Evolutionary conservation across 352 stramenopile genomes (phyloP).

Genomic region (Lagenidium giganteum): DNA sequence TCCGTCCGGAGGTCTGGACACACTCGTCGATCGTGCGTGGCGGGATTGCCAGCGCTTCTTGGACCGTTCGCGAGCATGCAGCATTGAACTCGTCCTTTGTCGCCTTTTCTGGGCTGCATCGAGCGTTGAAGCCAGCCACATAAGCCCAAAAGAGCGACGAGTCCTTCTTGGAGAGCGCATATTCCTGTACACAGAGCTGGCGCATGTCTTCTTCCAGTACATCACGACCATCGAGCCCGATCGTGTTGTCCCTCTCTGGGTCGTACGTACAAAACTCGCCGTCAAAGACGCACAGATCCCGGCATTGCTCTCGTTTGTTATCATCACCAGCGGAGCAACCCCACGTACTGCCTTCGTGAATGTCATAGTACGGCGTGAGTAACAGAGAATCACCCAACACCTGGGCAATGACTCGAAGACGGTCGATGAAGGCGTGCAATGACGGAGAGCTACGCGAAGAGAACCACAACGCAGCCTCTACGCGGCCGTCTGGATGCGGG

Average conservation of each 20-base stretch:
- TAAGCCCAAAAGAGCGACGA: constrained; percentile 22
- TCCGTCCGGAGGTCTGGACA: background rate
- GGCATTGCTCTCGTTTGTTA: constrained; percentile 5
- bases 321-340: constrained; percentile 6
- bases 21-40: constrained; percentile 6
- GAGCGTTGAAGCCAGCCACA: constrained; percentile 12
- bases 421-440: constrained; percentile 14
- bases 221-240: constrained; percentile 23
- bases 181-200: constrained; percentile 20
- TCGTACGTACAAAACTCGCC: constrained; percentile 26
- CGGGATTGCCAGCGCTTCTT: constrained; percentile 3
- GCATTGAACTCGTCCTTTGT: constrained; percentile 10
- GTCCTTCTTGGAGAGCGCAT: constrained; percentile 6
- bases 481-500: constrained; percentile 10
- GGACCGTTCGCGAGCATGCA: constrained; percentile 4
- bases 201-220: constrained; percentile 22
- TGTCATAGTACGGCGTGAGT: constrained; percentile 22
- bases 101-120: constrained; percentile 12
- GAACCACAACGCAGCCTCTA: constrained; percentile 26
- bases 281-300: constrained; percentile 19
- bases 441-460: constrained; percentile 16
- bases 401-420: constrained; percentile 4
- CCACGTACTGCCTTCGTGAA: constrained; percentile 14
- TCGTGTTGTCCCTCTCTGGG: constrained; percentile 19
- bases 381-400: constrained; percentile 8